Evolutionary conservation across 2,329 filamentous ascomycete genomes (phyloP), one percentile per base, ranked within the genome.

Genomic region (Paecilomyces sp.): DNA sequence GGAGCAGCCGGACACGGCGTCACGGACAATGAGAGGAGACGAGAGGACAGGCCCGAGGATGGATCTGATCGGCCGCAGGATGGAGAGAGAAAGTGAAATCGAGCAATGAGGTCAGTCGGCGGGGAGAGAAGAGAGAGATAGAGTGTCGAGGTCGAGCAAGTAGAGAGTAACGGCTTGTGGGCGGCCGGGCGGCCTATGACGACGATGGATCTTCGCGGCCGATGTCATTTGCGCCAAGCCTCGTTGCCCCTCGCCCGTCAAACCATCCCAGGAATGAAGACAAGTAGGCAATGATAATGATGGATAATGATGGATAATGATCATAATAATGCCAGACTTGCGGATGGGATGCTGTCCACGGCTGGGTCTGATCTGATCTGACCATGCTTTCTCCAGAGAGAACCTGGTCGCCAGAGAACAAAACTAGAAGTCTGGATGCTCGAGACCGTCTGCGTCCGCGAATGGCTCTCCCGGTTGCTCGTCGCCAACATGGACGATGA

Each of bases 191-290:
- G 51, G 51, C 62, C 62, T 57, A 64, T 64, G 60, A 63, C 63
- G 62, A 59, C 54, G 56, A 57, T n/a, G 7, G 56, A 61, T 60
- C 56, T 50, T 55, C 18, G 24, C 56, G 33, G 18, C 15, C 61
- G 61, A 64, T 64, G 63, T 64, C 63, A 64, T 64, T 22, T 54
- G 55, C 24, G 30, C 55, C 30, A 25, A 36, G 30, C 22, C 55
- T n/a, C 54, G 13, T 47, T 47, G 55, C 55, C 55, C n/a, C 55
- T 53, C 51, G 51, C 22, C 22, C n/a, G 12, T 28, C 50, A 28
- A 22, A 28, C 24, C 51, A 30, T 2, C 51, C 5, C 8, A 18
- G 31, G 22, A 22, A 22, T 22, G 22, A 28, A 28, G 25, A 28
- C 25, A 22, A 22, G 22, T 22, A 22, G 22, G 22, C 22, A 22